Evolutionary conservation across 257 asterid species (phyloP).

Genomic region (Petunia axillaris): DNA sequence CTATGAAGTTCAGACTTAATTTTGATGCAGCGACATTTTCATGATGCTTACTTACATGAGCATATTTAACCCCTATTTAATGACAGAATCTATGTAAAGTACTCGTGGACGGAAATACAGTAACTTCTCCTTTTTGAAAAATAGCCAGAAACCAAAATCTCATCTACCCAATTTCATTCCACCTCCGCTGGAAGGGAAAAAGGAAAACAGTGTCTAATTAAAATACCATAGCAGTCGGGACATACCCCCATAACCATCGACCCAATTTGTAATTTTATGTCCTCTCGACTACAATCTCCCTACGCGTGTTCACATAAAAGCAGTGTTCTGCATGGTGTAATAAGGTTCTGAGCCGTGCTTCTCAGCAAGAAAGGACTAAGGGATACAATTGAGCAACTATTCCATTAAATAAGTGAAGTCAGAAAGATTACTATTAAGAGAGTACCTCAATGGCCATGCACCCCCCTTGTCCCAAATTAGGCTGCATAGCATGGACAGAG

Average conservation of each 20-base stretch:
- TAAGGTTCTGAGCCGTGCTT: neutral
- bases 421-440: neutral
- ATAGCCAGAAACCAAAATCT: no score
- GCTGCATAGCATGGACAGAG: constrained; percentile 98
- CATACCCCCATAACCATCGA: neutral
- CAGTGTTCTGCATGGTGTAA: neutral
- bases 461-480: constrained; percentile 99
- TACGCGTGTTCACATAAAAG: neutral
- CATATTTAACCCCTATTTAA: neutral
- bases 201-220: neutral
- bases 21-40: neutral
- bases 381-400: neutral
- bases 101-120: neutral
- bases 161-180: neutral
- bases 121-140: neutral
- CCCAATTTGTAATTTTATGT: neutral
- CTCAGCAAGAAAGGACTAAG: constrained; percentile 21
- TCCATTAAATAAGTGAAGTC: neutral
- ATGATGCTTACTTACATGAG: neutral
- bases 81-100: neutral
- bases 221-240: neutral
- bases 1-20: neutral
- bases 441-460: constrained; percentile 99
- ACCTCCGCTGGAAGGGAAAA: neutral
- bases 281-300: neutral